Base-by-base conservation (phyloP, 73 alveolate genomes). In the Paramecium biaurelia region DNA sequence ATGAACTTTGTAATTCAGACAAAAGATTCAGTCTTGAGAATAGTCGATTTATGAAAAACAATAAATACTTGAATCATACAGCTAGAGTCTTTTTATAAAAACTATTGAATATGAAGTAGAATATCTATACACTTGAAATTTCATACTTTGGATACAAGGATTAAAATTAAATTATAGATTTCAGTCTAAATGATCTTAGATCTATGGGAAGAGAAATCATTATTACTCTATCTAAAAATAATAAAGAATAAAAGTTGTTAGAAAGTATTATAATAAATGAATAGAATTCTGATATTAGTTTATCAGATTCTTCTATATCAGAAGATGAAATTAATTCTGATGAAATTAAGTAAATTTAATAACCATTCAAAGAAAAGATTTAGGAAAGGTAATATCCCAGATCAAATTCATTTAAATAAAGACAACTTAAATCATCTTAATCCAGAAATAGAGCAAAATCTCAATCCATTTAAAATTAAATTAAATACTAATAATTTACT, bases 11-110 rank as follows among this genome's bases (percentile, higher is more conserved):
- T 20, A 79, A 45, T 20, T 43, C 42, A 24, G 90, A 79, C 23
- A 79, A 41, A 26, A 79, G 90, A 47, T 79, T 79, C 28, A 47
- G 56, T 24, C 56, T 79, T 1, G 74, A 79, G 6, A 79, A 79
- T 30, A 30, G 76, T 79, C 5, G 90, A 20, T 79, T 79, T 45
- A 79, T 79, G 90, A 5, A 79, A 15, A 23, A 32, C 7, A 79
- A 56, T 24, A 79, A 79, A 41, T 24, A 43, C 7, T 24, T 79
- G 30, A 26, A 79, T 21, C 45, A 41, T 15, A 79, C 90, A 12
- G 90, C 90, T n/a, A 79, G 90, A 47, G 74, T 79, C 1, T 23
- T 14, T 24, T 24, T 79, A 38, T 45, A 79, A 42, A 79, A 79
- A 43, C 15, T 79, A 79, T 45, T 79, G 42, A 79, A 79, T 24